These are phyloP conservation scores for Ambrosiella beaveri DNA, from an alignment of 2,329 filamentous ascomycete genomes.

Conservation along the genomic window DNA sequence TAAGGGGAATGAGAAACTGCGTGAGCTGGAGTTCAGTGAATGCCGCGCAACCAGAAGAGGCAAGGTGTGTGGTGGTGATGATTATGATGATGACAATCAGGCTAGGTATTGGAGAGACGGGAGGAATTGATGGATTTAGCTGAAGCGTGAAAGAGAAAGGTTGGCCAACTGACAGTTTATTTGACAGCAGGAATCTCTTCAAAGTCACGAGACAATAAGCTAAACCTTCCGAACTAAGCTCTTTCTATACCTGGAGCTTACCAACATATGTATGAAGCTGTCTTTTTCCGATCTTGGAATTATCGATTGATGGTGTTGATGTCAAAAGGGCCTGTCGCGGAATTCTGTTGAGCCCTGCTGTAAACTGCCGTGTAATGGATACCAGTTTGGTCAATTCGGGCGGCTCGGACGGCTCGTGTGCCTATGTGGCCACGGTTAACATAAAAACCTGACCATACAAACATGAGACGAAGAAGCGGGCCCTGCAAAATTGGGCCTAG, in stretches of 20 bases:
- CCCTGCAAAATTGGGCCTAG: neutral
- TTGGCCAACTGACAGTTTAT: neutral
- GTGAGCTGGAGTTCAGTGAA: neutral
- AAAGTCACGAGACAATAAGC: too few species aligned
- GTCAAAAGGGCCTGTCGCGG: neutral
- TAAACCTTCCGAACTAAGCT: too few species aligned
- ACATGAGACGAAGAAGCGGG: neutral
- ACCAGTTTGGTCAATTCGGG: neutral
- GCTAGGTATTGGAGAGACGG: neutral
- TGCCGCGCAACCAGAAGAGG: neutral
- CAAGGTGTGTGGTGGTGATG: neutral
- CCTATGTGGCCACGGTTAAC: constrained; percentile 1
- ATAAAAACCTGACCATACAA: neutral
- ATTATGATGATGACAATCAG: neutral
- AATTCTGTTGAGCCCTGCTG: neutral
- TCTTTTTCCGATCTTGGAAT: too few species aligned
- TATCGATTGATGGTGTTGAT: neutral
- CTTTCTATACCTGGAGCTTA: too few species aligned
- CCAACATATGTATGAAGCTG: too few species aligned
- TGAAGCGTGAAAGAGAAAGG: neutral
- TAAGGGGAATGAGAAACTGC: neutral
- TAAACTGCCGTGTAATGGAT: neutral
- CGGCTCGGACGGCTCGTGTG: neutral
- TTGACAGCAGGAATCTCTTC: too few species aligned
- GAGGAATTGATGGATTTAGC: too few species aligned